Evolutionary conservation across 2,329 filamentous ascomycete genomes (phyloP), one percentile per base, ranked within the genome.

Genomic region (Aspergillus pseudoglaucus): DNA sequence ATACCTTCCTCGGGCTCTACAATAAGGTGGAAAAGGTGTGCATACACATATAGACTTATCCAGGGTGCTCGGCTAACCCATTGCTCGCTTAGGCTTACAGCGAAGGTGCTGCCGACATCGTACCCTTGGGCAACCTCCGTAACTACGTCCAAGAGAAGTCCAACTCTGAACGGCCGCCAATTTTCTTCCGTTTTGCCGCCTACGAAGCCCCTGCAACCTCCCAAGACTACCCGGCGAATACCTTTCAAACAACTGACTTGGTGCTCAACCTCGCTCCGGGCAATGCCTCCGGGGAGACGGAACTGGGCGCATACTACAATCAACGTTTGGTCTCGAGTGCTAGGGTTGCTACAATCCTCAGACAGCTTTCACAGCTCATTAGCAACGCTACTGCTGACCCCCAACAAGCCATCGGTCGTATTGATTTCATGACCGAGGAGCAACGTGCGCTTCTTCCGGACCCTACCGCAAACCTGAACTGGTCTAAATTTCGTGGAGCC

Each of bases 171-270:
- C 58, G 64, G 23, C 55, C 64, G 3, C 69, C 72, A 1, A 60
- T 66, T 17, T 60, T 75, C n/a, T 75, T 74, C 60, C 66, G 70
- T 45, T 74, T 75, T 50, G 72, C 73, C 20, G 66, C 69, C 44
- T 74, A 74, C 54, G 68, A 75, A 57, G 67, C 71, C n/a, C 68
- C 69, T 4, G 67, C 65, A 51, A 53, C 65, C 43, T 64, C 68
- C 20, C 53, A 70, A 58, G 61, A 73, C 57, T 66, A 72, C 57
- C 58, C 66, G 45, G 61, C 67, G 47, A 63, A 73, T 55, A 64
- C 70, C 53, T 69, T 74, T 54, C 69, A 75, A 51, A 67, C 70
- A 42, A 69, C 66, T 48, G 65, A 74, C 55, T 51, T 73, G 42
- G 61, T 71, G 27, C 57, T 73, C 43, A 71, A 71, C 46, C 59